Evolutionary conservation across 352 stramenopile species (phyloP), one percentile per base, ranked within the genome.

Genomic region (Phytophthora uliginosa): DNA sequence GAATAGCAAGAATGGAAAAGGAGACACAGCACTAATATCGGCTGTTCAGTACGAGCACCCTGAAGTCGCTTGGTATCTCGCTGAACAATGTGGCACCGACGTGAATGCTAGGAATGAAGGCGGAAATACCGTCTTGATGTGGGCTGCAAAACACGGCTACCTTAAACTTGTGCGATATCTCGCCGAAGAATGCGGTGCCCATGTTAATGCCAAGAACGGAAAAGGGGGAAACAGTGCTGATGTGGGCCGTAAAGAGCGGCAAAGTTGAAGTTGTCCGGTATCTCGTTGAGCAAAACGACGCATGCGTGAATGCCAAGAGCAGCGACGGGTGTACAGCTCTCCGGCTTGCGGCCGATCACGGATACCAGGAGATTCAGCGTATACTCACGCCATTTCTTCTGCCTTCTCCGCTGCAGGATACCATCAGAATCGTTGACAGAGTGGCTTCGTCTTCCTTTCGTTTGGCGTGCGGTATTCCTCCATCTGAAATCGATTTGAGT

Each of bases 361-460:
- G 50, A 33, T 56, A 52, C n/a, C 31, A 59, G 13, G 40, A 59
- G 17, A 28, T 59, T 59, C 52, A 59, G 18, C 52, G 17, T 10
- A 22, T 40, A 28, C 28, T 59, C 17, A 59, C 28, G 7, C 52
- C 52, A 18, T 59, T 59, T 6, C 26, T 59, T 26, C 15, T 40
- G 15, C 17, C 28, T 59, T 9, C 22, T 22, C 1, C 12, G 9
- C 50, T 55, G 20, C 18, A 15, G 18, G 10, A 36, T 34, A n/a
- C 22, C 24, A 36, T 6, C 7, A 12, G 7, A n/a, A 10, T n/a
- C 26, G 6, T 12, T 38, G 47, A 12, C 7, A 12, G 9, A 50
- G 42, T 12, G 42, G n/a, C 42, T 56, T 1, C 6, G 13, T 22
- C 2, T 56, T 56, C 13, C 24, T 2, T 3, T 4, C 7, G 10